Percentiles rank a stretch among this genome's conserved stretches.
Evolutionary conservation across 345 rosid genomes (phyloP).

Genomic region (Microthlaspi erraticum): DNA sequence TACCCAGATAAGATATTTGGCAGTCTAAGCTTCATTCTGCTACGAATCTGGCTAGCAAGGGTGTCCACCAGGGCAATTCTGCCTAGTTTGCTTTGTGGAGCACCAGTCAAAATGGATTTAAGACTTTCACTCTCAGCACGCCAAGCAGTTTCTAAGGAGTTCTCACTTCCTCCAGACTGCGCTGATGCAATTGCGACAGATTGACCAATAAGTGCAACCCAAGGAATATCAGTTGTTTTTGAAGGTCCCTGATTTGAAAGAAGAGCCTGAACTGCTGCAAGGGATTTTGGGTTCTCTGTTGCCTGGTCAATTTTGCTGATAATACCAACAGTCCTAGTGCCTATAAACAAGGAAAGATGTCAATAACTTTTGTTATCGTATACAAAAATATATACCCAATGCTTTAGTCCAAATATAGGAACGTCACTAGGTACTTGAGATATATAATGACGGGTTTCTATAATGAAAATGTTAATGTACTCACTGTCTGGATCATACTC

Average conservation of each 20-base stretch:
- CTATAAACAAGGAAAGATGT: slow-evolving; percentile 44
- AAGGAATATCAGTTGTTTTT: slow-evolving; percentile 88
- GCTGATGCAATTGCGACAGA: slow-evolving; percentile 91
- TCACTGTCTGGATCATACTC: slow-evolving; percentile 89
- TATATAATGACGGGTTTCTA: slow-evolving; percentile 19
- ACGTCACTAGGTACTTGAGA: slow-evolving; percentile 17
- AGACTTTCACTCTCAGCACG: slow-evolving; percentile 93
- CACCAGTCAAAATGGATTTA: slow-evolving; percentile 77
- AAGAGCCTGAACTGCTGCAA: slow-evolving; percentile 96
- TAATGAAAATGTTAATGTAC: slow-evolving; percentile 30
- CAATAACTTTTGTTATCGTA: background rate
- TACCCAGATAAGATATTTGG: slow-evolving; percentile 96
- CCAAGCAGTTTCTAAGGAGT: slow-evolving; percentile 98
- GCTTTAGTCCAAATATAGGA: slow-evolving; percentile 20
- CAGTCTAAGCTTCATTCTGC: slow-evolving; percentile 89
- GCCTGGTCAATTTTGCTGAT: slow-evolving; percentile 98
- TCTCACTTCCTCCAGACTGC: slow-evolving; percentile 78
- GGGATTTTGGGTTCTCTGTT: slow-evolving; percentile 83
- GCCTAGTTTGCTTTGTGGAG: slow-evolving; percentile 92
- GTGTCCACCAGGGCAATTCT: slow-evolving; percentile 91
- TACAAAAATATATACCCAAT: background rate
- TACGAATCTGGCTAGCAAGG: slow-evolving; percentile 90
- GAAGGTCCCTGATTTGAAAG: slow-evolving; percentile 91
- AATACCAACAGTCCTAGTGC: slow-evolving; percentile 92
- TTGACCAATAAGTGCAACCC: slow-evolving; percentile 99